Percentiles rank a stretch among this genome's conserved stretches.
phyloP scores from a whole-genome alignment of 2,329 filamentous ascomycete genomes.

The Ophiostoma himal-ulmi region DNA sequence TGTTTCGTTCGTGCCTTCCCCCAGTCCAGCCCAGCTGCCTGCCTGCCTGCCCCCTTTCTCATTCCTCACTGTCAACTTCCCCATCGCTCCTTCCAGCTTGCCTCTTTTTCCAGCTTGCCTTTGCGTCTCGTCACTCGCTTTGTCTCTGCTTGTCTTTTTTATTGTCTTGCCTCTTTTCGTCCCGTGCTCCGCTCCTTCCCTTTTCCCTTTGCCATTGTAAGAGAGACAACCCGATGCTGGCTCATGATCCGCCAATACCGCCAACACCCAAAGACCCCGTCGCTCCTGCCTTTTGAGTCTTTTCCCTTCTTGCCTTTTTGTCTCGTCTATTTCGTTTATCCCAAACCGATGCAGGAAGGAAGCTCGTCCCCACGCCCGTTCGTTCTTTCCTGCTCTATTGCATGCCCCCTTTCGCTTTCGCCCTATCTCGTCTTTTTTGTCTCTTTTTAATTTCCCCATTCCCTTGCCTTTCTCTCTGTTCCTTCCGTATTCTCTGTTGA shows the following conservation, averaged over 20 bases:
- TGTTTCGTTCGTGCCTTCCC: slow-evolving; percentile 19
- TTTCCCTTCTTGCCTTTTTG: neutral
- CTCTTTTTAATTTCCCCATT: slow-evolving; percentile 13
- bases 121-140: slow-evolving; percentile 24
- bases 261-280: slow-evolving; percentile 3
- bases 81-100: slow-evolving; percentile 22
- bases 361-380: slow-evolving; percentile 43
- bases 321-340: slow-evolving; percentile 14
- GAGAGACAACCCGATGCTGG: slow-evolving; percentile 8
- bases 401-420: slow-evolving; percentile 33
- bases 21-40: slow-evolving; percentile 22
- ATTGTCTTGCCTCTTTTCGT: neutral
- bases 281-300: slow-evolving; percentile 14
- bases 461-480: neutral
- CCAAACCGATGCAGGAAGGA: slow-evolving; percentile 37
- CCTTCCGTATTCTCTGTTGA: slow-evolving; percentile 21
- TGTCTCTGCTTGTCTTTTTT: slow-evolving; percentile 28
- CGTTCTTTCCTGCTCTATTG: slow-evolving; percentile 13
- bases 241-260: slow-evolving; percentile 8
- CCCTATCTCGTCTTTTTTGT: slow-evolving; percentile 11
- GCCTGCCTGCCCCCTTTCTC: slow-evolving; percentile 12
- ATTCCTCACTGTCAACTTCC: neutral
- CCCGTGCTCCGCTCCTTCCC: slow-evolving; percentile 22
- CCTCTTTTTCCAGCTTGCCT: slow-evolving; percentile 30
- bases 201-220: neutral